These are phyloP conservation scores for Cyberlindnera maritima DNA, from an alignment of 805 yeast species.

Conservation along the genomic window DNA sequence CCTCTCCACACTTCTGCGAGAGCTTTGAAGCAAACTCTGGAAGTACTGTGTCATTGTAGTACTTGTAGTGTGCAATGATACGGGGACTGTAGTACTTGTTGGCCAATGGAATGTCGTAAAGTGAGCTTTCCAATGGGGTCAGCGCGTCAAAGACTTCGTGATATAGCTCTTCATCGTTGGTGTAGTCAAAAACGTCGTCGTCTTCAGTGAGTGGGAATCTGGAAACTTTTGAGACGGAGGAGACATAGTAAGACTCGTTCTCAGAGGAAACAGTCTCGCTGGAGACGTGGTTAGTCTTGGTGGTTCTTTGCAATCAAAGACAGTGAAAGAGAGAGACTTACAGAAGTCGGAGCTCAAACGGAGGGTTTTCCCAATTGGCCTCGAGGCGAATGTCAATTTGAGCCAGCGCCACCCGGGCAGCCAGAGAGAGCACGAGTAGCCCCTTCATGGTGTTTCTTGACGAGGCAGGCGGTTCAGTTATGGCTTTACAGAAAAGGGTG, in stretches of 20 bases:
- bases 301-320: too few relatives aligned
- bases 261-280: constrained; percentile 29
- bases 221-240: constrained; percentile 11
- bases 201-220: constrained; percentile 13
- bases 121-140: constrained; percentile 19
- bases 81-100: constrained; percentile 53
- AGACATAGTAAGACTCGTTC: constrained; percentile 20
- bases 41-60: constrained; percentile 39
- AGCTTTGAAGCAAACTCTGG: constrained; percentile 27
- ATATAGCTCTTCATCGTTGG: constrained; percentile 22
- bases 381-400: constrained; percentile 23
- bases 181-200: constrained; percentile 2
- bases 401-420: neutral
- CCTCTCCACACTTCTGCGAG: constrained; percentile 20
- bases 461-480: neutral
- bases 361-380: constrained; percentile 30
- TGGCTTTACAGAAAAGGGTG: neutral
- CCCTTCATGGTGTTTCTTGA: neutral
- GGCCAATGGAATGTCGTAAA: constrained; percentile 28
- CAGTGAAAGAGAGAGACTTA: constrained; percentile 14
- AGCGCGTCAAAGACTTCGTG: constrained; percentile 16
- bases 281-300: neutral
- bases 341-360: constrained; percentile 27
- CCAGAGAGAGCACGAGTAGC: neutral
- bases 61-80: constrained; percentile 59